A percentile compares a stretch with the other conserved stretches of the same genome.
These are phyloP conservation scores for Haberlea rhodopensis DNA, from an alignment of 257 asterid species.

Conservation along the genomic window DNA sequence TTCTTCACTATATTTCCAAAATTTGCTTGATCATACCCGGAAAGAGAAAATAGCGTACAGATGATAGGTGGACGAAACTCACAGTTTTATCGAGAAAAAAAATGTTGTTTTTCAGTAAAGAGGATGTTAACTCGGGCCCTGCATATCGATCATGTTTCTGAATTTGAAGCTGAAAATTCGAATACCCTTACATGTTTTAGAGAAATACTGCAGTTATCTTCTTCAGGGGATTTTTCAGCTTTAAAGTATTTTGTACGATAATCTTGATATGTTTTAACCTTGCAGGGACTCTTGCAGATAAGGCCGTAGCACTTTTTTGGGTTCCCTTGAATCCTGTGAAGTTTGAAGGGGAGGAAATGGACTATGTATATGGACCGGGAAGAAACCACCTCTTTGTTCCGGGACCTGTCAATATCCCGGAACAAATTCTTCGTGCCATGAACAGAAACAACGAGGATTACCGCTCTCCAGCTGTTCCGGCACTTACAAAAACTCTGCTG, in stretches of 20 bases:
- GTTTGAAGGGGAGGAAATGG: conserved; percentile 54
- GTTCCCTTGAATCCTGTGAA: not conserved
- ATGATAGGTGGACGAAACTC: not conserved
- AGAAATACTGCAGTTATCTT: not conserved
- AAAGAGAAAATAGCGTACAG: not conserved
- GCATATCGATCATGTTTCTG: too few species aligned
- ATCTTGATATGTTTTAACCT: not conserved
- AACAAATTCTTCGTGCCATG: conserved; percentile 94
- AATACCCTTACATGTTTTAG: not conserved
- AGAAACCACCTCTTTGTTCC: conserved; percentile 98
- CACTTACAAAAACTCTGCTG: conserved; percentile 70
- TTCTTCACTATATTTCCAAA: not conserved
- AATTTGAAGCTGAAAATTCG: too few species aligned
- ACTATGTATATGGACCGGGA: conserved; percentile 87
- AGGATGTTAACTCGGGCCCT: not conserved
- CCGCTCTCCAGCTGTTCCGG: conserved; percentile 94
- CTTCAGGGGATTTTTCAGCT: not conserved
- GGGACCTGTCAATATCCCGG: conserved; percentile 99
- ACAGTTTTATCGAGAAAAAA: not conserved
- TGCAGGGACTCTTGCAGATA: conserved; percentile 20
- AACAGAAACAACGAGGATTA: conserved; percentile 96
- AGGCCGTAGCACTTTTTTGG: not conserved
- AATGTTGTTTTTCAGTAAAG: not conserved
- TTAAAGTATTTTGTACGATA: not conserved
- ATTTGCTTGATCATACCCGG: conserved; percentile 14